Percentiles rank a stretch among this genome's conserved stretches.
Conservation (phyloP, 2,329 filamentous ascomycete genomes). For the Fusarium torreyae region DNA sequence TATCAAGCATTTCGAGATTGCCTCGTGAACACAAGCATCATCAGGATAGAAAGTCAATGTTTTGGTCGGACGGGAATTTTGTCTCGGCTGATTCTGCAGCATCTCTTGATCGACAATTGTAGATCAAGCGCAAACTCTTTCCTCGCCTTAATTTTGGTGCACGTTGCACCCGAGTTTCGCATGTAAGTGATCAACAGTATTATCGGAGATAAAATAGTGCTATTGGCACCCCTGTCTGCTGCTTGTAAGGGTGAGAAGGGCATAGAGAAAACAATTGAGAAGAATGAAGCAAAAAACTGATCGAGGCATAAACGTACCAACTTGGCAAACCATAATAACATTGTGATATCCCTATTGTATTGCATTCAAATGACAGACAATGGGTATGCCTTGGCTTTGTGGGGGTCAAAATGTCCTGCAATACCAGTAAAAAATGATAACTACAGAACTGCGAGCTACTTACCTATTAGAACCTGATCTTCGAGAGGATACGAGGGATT, state of each 20-base stretch:
- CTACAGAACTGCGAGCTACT: not conserved
- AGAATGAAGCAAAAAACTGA: not conserved
- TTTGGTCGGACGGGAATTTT: slow-evolving; percentile 14
- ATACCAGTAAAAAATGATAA: slow-evolving; percentile 14
- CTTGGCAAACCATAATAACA: slow-evolving; percentile 6
- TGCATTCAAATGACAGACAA: slow-evolving; percentile 25
- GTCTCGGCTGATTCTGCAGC: slow-evolving; percentile 1
- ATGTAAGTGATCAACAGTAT: slow-evolving; percentile 29
- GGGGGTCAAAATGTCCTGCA: slow-evolving; percentile 11
- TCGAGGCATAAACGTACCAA: not conserved
- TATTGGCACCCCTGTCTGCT: slow-evolving; percentile 14
- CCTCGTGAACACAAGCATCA: not conserved
- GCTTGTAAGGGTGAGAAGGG: not conserved
- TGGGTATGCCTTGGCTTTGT: slow-evolving; percentile 7
- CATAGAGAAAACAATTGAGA: slow-evolving; percentile 9
- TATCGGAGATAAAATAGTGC: slow-evolving; percentile 20
- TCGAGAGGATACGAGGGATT: slow-evolving; percentile 7
- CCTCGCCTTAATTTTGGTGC: slow-evolving; percentile 4
- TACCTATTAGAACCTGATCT: not conserved
- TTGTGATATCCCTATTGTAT: slow-evolving; percentile 24
- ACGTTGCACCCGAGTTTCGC: slow-evolving; percentile 20
- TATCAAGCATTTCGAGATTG: slow-evolving; percentile 13
- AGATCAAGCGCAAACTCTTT: slow-evolving; percentile 33
- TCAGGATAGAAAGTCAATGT: slow-evolving; percentile 4
- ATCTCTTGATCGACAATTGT: slow-evolving; percentile 27